Evolutionary conservation across 176 grass and related monocot genomes (phyloP).

Genomic region (Hsuehochloa calcarea): DNA sequence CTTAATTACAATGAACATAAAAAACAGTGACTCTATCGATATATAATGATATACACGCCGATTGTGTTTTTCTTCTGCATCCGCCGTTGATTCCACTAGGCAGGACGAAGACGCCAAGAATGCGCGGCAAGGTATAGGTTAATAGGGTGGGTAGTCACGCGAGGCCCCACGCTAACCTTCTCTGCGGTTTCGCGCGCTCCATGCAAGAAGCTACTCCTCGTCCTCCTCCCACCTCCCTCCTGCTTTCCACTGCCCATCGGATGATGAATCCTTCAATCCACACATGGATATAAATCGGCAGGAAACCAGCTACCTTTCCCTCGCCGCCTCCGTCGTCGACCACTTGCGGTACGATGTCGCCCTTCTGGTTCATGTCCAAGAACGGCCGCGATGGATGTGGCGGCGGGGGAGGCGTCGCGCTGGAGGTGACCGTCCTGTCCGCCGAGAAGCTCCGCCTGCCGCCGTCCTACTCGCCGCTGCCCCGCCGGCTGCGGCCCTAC

Average conservation of each 20-base stretch:
- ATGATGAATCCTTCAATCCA: background rate
- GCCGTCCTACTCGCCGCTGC: conserved; percentile 42
- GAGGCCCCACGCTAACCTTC: conserved; percentile 32
- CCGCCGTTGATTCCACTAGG: background rate
- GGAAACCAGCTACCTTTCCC: background rate
- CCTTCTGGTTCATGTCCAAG: conserved; percentile 22
- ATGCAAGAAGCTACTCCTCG: conserved; percentile 37
- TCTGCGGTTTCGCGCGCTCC: conserved; percentile 40
- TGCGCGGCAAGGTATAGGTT: conserved; percentile 19
- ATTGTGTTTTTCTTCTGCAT: no score
- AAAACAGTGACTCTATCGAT: no score
- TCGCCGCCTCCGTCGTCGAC: background rate
- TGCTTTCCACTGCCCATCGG: background rate
- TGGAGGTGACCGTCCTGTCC: conserved; percentile 81
- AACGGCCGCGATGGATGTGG: conserved; percentile 18
- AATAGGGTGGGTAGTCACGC: background rate
- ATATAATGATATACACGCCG: no score
- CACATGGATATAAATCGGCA: conserved; percentile 37
- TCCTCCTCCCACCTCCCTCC: conserved; percentile 37
- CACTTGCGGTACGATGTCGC: background rate
- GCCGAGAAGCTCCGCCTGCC: conserved; percentile 65
- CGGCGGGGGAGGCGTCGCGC: conserved; percentile 21
- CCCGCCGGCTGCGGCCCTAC: conserved; percentile 68
- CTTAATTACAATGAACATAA: no score
- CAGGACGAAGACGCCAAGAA: conserved; percentile 52